Base-by-base conservation (phyloP, 2,329 filamentous ascomycete species). In the Xylariales sp. region DNA sequence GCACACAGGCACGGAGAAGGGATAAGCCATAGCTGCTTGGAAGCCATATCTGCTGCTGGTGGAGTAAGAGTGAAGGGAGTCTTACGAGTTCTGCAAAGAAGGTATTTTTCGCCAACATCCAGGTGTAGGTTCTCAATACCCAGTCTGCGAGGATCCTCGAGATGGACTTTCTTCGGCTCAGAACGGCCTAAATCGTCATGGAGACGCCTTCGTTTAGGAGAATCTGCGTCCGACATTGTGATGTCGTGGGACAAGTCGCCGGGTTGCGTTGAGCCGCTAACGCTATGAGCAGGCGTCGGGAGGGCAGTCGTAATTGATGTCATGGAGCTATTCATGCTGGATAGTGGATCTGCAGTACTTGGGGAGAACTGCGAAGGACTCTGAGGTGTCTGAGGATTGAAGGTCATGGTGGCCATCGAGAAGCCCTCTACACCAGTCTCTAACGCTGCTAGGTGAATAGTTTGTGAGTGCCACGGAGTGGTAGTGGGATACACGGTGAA, bases 61-160 rank as follows among this genome's bases (percentile, higher is more conserved):
- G 21, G 30, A 50, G 54, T 46, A 49, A 53, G 50, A 52, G 42
- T 46, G 46, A 65, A 69, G 73, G 72, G 68, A 70, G 70, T 62
- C 77, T 81, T 81, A 82, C 78, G 70, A 67, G 68, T 78, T 70
- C 72, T 76, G 70, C 77, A 76, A 65, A 83, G 69, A 54, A 81
- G 71, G 63, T 82, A 82, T 65, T 81, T 82, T 55, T 73, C 66
- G 62, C 78, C 79, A 45, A 83, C 78, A 68, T 83, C 76, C 54
- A 77, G 61, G 57, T 83, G 78, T 51, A 83, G 68, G 62, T 80
- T 74, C 52, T 81, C 71, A 61, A 83, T 80, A 63, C 73, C 74
- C 49, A 75, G 65, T 62, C 68, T 74, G 64, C 73, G 68, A 42
- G 52, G 52, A 58, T 74, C 70, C 65, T 81, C 78, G 62, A 78